Percentiles rank a stretch among this genome's conserved stretches.
phyloP scores from a whole-genome alignment of 2,329 filamentous ascomycete species.

The Aspergillus ochraceus region DNA sequence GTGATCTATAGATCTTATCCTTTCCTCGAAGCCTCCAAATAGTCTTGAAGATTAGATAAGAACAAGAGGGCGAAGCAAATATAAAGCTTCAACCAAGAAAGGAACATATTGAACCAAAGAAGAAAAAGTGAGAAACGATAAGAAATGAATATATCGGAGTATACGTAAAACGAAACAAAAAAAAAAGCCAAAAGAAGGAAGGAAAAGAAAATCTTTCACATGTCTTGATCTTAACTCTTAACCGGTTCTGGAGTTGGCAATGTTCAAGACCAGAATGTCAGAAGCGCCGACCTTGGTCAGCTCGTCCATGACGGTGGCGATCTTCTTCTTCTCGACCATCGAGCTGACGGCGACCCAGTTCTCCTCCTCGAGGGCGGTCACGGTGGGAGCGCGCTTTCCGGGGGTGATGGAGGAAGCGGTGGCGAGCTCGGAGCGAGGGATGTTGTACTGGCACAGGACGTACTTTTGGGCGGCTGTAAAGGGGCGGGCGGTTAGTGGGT shows the following conservation, averaged over 20 bases:
- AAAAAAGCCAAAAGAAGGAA: constrained; percentile 4
- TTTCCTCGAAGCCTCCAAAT: neutral
- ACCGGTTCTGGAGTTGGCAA: constrained; percentile 71
- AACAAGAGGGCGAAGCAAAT: neutral
- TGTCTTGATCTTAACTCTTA: constrained; percentile 14
- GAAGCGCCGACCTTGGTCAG: constrained; percentile 73
- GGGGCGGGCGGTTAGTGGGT: neutral
- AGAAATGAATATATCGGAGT: neutral
- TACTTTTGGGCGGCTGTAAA: constrained; percentile 76
- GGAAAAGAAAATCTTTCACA: constrained; percentile 6
- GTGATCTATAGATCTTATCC: neutral
- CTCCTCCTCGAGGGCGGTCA: constrained; percentile 83
- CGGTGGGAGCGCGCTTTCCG: constrained; percentile 87
- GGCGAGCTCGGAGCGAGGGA: constrained; percentile 68
- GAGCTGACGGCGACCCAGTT: constrained; percentile 92
- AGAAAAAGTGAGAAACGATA: neutral
- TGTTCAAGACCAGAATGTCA: constrained; percentile 82
- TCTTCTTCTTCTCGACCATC: constrained; percentile 88
- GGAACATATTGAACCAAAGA: neutral
- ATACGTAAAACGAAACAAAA: neutral
- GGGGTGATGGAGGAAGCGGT: constrained; percentile 78
- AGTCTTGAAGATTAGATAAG: neutral
- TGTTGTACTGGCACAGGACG: constrained; percentile 95
- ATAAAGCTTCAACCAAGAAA: neutral
- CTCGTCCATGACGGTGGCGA: constrained; percentile 85